Percentiles rank a stretch among this genome's conserved stretches.
These are phyloP conservation scores for Chrysophaeum taylorii DNA, from an alignment of 352 stramenopile genomes.

Conservation along the genomic window DNA sequence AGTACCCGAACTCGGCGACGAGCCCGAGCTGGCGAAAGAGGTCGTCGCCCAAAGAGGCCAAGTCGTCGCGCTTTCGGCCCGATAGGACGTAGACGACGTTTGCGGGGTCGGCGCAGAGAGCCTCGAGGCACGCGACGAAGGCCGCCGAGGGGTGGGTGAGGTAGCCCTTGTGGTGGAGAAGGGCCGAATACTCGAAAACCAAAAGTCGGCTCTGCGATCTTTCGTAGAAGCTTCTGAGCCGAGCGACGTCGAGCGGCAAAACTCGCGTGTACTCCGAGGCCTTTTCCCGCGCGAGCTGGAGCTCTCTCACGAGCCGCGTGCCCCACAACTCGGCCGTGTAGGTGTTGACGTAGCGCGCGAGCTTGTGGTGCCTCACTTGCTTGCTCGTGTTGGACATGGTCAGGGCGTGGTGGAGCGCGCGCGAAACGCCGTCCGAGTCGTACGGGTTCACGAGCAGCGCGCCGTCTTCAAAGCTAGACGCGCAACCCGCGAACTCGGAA, in stretches of 20 bases:
- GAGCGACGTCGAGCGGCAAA: constrained; percentile 65
- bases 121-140: constrained; percentile 53
- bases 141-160: constrained; percentile 48
- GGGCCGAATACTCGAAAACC: constrained; percentile 68
- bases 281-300: constrained; percentile 58
- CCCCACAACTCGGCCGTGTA: constrained; percentile 72
- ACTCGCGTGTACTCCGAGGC: constrained; percentile 67
- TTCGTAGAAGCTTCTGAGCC: constrained; percentile 66
- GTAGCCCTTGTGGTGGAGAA: constrained; percentile 46
- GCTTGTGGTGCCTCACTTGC: constrained; percentile 56
- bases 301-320: constrained; percentile 62
- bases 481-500: constrained; percentile 46
- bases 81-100: constrained; percentile 65
- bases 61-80: constrained; percentile 52
- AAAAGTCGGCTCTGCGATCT: constrained; percentile 62
- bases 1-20: constrained; percentile 63
- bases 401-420: constrained; percentile 62
- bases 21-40: constrained; percentile 55
- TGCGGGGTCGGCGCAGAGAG: constrained; percentile 49
- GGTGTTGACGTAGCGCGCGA: constrained; percentile 69
- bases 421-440: constrained; percentile 70
- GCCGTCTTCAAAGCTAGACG: constrained; percentile 64
- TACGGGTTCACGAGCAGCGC: constrained; percentile 71
- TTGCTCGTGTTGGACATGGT: constrained; percentile 61
- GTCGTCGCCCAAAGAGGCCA: constrained; percentile 57